Conservation (phyloP, 1,139 yeast genomes). For the Suhomyces anneliseae region DNA sequence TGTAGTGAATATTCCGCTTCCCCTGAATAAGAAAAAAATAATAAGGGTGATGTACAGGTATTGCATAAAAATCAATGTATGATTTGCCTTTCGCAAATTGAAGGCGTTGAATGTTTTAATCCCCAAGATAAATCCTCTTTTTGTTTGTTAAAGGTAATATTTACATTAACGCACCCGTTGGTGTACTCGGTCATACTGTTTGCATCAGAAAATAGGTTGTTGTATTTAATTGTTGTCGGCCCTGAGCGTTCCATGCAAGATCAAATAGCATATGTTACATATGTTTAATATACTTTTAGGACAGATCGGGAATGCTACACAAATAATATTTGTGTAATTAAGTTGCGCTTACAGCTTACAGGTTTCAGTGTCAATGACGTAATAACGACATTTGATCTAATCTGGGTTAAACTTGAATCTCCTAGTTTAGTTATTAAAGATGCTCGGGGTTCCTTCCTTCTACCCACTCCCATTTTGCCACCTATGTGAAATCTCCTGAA, state of each 20-base stretch:
- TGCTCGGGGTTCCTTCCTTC: too few species aligned
- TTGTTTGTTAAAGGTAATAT: too few species aligned
- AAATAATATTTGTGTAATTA: background rate
- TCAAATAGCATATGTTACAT: background rate
- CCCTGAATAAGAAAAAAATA: slow-evolving; percentile 9
- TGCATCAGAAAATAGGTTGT: too few species aligned
- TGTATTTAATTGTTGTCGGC: background rate
- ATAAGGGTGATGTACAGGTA: slow-evolving; percentile 3
- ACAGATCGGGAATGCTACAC: background rate
- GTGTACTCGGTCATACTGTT: too few species aligned
- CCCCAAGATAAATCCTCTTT: too few species aligned
- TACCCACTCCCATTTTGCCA: too few species aligned
- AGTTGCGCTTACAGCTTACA: background rate
- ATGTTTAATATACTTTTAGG: background rate
- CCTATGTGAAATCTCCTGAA: too few species aligned
- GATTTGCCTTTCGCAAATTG: background rate
- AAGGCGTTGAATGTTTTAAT: too few species aligned
- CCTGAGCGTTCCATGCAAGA: background rate
- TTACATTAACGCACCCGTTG: too few species aligned
- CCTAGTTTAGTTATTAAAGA: background rate
- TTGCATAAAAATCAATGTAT: background rate
- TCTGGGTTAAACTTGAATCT: background rate
- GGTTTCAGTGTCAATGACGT: background rate
- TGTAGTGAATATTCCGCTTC: slow-evolving; percentile 2
- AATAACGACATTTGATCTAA: background rate